Evolutionary conservation across 306 rosid species (phyloP).

Genomic region (Geum urbanum): DNA sequence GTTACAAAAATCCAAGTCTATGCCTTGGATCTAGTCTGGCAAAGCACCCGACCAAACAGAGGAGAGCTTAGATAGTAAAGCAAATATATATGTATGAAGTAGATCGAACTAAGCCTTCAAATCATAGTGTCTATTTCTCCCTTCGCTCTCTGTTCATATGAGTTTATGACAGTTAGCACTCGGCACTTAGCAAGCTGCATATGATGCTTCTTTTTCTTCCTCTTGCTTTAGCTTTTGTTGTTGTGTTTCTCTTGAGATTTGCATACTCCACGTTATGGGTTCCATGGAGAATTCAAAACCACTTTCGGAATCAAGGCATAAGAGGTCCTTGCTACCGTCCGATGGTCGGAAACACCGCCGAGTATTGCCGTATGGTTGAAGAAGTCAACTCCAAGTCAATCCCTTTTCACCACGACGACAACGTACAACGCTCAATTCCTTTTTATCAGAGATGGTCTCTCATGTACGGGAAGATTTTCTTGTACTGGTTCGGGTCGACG

Average conservation of each 20-base stretch:
- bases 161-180: no score
- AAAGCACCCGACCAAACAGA: no score
- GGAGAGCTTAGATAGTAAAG: no score
- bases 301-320: conserved; percentile 56
- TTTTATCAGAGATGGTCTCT: conserved; percentile 56
- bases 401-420: conserved; percentile 41
- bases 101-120: no score
- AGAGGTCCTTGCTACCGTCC: conserved; percentile 64
- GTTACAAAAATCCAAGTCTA: no score
- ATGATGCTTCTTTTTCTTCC: conserved; percentile 28
- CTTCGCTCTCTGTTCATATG: no score
- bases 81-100: no score
- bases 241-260: conserved; percentile 24
- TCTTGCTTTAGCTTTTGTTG: not conserved
- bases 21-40: no score
- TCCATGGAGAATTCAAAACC: conserved; percentile 44
- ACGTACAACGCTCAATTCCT: conserved; percentile 43
- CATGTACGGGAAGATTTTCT: conserved; percentile 56
- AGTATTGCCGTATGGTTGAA: conserved; percentile 43
- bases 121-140: no score
- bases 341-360: conserved; percentile 52
- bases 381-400: conserved; percentile 33
- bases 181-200: no score
- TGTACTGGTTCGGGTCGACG: conserved; percentile 70
- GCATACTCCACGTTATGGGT: conserved; percentile 41